These are phyloP conservation scores for Rhynchosporium agropyri DNA, from an alignment of 2,329 filamentous ascomycete genomes.

Conservation along the genomic window DNA sequence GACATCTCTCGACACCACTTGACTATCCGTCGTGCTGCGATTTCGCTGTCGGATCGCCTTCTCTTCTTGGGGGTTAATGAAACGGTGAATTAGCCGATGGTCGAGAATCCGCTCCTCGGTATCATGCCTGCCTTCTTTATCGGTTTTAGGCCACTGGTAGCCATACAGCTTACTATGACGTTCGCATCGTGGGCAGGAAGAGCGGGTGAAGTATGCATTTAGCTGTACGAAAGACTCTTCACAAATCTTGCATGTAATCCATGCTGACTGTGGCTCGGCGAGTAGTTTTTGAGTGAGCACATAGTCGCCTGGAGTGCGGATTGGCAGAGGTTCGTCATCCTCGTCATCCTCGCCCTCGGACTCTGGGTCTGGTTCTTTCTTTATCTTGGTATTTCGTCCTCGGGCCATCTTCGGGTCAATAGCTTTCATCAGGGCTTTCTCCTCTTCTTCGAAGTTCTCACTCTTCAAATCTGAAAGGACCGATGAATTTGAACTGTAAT, in stretches of 20 bases:
- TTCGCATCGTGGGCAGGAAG: constrained; percentile 89
- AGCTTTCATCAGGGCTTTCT: constrained; percentile 5
- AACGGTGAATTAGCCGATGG: constrained; percentile 85
- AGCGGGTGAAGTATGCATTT: constrained; percentile 83
- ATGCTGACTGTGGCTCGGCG: constrained; percentile 73
- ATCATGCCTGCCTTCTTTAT: constrained; percentile 74
- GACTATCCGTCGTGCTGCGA: constrained; percentile 32
- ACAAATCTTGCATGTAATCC: constrained; percentile 90
- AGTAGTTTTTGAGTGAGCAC: constrained; percentile 77
- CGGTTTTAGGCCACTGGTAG: constrained; percentile 94
- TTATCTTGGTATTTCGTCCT: constrained; percentile 26
- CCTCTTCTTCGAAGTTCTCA: constrained; percentile 25
- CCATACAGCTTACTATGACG: constrained; percentile 95
- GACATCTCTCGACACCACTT: constrained; percentile 31
- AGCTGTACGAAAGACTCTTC: constrained; percentile 80
- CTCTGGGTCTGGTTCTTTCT: constrained; percentile 22
- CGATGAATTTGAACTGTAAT: constrained; percentile 25
- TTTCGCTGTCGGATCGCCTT: constrained; percentile 33
- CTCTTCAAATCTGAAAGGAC: constrained; percentile 30
- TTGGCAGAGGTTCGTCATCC: constrained; percentile 34
- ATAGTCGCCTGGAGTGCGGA: constrained; percentile 75
- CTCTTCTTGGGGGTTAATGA: constrained; percentile 73
- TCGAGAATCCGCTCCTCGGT: constrained; percentile 70
- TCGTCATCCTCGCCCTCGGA: constrained; percentile 25
- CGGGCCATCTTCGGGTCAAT: constrained; percentile 15